Evolutionary conservation across 768 basidiomycete genomes (phyloP), one percentile per base, ranked within the genome.

Genomic region (Ramaria sp.): DNA sequence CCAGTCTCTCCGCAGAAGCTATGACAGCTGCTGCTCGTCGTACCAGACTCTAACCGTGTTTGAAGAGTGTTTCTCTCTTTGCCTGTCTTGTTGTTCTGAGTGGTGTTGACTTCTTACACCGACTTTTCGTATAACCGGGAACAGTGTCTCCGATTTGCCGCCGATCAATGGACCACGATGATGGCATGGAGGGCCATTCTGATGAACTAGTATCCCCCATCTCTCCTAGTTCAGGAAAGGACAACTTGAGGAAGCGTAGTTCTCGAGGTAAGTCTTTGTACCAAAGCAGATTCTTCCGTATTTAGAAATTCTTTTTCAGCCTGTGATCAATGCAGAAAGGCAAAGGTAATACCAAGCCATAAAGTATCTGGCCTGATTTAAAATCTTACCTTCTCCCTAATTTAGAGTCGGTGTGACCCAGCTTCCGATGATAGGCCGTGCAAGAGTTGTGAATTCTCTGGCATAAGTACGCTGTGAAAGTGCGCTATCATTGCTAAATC

Each of bases 281-380:
- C 24, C 37, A 30, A 33, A 49, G 2, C 10, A 37, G 34, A 49
- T 49, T 52, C 17, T 19, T n/a, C 31, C 20, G 33, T 52, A 1
- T 22, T 39, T n/a, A 38, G 5, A 34, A 17, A 37, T 20, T 13
- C 2, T 1, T 24, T 19, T 39, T n/a, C 20, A 52, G 51, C 51
- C n/a, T 52, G 51, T 39, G 51, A 52, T 52, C 51, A 52, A 22
- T 52, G 51, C 34, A 34, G 51, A 52, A 52, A 22, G 37, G 31
- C 51, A 37, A 52, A 52, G 37, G 51, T 38, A 52, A 38, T 51
- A 6, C 31, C 37, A 19, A 19, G 12, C 24, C 17, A 27, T 22
- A 1, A 27, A 27, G 27, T 27, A 37, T 13, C 34, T 37, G 9
- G 13, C 34, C 9, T 37, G 13, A 37, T 10, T 9, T 37, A 37